A percentile compares a stretch with the other conserved stretches of the same genome.
These are phyloP conservation scores for Vinca major DNA, from an alignment of 305 asterid species.

Conservation along the genomic window DNA sequence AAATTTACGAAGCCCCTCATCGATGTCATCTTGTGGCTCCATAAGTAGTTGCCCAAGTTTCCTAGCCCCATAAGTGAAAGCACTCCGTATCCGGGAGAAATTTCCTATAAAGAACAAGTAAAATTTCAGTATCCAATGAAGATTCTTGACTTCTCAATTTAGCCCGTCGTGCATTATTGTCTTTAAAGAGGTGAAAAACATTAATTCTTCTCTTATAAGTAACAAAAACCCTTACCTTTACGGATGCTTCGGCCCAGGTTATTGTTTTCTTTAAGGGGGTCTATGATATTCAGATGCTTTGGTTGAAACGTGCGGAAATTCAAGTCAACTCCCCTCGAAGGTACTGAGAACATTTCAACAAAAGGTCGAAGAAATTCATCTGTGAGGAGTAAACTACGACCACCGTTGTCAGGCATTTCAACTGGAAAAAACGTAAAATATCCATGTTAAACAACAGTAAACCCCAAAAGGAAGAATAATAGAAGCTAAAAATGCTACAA, in stretches of 20 bases:
- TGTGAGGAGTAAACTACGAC: constrained; percentile 45
- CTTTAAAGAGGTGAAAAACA: background rate
- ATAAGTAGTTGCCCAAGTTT: constrained; percentile 53
- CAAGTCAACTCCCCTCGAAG: constrained; percentile 37
- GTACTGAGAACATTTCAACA: constrained; percentile 47
- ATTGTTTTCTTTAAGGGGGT: constrained; percentile 68
- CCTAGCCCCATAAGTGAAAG: constrained; percentile 71
- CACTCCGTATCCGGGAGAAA: constrained; percentile 78
- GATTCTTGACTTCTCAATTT: background rate
- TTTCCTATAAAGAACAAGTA: constrained; percentile 37
- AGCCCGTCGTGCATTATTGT: background rate
- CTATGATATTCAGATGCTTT: constrained; percentile 73
- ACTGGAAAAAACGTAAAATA: constrained; percentile 29
- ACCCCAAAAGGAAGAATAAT: constrained; percentile 8
- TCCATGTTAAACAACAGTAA: background rate
- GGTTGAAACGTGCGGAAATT: constrained; percentile 41
- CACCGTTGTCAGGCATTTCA: constrained; percentile 52
- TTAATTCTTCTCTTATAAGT: background rate
- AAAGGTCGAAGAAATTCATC: constrained; percentile 54
- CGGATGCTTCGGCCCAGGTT: constrained; percentile 86
- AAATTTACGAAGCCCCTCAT: constrained; percentile 48
- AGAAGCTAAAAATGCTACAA: constrained; percentile 8
- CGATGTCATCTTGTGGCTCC: constrained; percentile 39
- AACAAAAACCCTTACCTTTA: constrained; percentile 40
- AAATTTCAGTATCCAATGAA: background rate